These are phyloP conservation scores for Nicotiana knightiana DNA, from an alignment of 257 asterid genomes.

Conservation along the genomic window DNA sequence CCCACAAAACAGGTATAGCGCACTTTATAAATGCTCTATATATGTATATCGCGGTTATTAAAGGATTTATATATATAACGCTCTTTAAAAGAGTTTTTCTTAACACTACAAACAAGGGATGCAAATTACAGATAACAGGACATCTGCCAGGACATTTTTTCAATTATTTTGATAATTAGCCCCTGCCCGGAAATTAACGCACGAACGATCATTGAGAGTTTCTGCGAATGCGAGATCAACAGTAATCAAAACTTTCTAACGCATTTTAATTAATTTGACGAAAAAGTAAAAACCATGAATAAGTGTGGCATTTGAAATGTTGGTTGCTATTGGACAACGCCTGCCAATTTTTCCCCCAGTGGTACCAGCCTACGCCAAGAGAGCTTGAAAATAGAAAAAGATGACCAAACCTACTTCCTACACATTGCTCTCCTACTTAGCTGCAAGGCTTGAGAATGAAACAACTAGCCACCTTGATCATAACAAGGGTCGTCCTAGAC, in stretches of 20 bases:
- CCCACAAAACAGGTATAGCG: too few relatives aligned
- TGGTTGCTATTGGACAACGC: neutral
- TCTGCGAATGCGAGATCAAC: neutral
- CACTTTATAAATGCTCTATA: too few relatives aligned
- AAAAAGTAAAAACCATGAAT: neutral
- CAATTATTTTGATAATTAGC: neutral
- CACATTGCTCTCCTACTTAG: neutral
- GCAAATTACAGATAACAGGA: neutral
- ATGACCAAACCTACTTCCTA: constrained; percentile 2
- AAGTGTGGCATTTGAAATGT: neutral
- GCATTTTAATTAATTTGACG: neutral
- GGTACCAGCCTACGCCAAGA: constrained; percentile 29
- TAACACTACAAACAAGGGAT: neutral
- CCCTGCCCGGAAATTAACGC: neutral
- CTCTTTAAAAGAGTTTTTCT: too few relatives aligned
- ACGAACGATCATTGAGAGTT: neutral
- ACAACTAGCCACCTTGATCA: constrained; percentile 6
- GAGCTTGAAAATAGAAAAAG: constrained; percentile 11
- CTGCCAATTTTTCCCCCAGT: constrained; percentile 16
- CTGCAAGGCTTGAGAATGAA: neutral
- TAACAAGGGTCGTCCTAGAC: constrained; percentile 6
- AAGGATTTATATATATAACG: too few relatives aligned
- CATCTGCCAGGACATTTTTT: neutral
- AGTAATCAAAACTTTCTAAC: constrained; percentile 1
- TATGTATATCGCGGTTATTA: too few relatives aligned